Percentiles rank a stretch among this genome's conserved stretches.
Conservation (phyloP, 257 asterid species). For the Capsicum rhomboideum region DNA sequence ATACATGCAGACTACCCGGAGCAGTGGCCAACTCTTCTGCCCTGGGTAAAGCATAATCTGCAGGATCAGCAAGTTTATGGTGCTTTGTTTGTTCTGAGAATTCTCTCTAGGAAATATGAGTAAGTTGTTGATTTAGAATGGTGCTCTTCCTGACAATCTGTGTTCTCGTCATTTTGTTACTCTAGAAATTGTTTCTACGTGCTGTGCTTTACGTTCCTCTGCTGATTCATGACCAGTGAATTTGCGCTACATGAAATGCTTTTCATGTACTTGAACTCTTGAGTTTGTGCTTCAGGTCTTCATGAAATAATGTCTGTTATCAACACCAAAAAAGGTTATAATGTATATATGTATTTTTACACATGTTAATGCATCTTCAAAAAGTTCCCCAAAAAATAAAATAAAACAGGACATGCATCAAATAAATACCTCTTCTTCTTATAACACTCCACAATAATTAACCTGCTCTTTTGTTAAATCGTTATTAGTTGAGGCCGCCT, state of each 20-base stretch:
- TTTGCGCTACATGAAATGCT: neutral
- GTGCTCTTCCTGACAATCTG: neutral
- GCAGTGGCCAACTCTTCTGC: conserved; percentile 89
- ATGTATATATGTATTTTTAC: neutral
- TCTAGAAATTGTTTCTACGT: neutral
- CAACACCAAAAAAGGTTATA: neutral
- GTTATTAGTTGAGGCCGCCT: neutral
- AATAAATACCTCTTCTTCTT: neutral
- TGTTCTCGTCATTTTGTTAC: neutral
- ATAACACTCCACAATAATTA: neutral
- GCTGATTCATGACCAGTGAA: neutral
- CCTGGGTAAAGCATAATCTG: conserved; percentile 85
- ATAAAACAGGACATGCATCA: neutral
- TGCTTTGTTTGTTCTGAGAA: conserved; percentile 80
- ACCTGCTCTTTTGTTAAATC: neutral
- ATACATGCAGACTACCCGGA: conserved; percentile 91
- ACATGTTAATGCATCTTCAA: neutral
- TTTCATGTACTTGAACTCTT: neutral
- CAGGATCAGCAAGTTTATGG: conserved; percentile 91
- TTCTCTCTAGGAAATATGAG: conserved; percentile 95
- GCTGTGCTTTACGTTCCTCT: neutral
- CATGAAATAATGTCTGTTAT: neutral
- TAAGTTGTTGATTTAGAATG: conserved; percentile 30
- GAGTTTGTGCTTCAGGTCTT: neutral
- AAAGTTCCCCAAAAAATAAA: neutral